Conservation (phyloP, 2,329 filamentous ascomycete genomes). For the Exophiala aquamarina region DNA sequence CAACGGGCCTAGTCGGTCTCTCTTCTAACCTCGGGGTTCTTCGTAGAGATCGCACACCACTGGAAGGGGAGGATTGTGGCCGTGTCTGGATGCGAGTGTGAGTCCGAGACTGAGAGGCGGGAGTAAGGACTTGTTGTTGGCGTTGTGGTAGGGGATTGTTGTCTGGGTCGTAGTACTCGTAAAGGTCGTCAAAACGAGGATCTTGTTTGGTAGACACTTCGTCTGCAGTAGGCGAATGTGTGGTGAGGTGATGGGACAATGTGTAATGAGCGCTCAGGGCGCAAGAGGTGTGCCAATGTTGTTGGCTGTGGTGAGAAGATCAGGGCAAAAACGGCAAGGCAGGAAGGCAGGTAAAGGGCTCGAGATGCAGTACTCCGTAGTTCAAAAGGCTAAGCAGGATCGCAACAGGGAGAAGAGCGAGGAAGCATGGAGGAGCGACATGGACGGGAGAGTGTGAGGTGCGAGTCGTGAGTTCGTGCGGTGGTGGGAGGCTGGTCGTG, state of each 20-base stretch:
- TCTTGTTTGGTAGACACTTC: conserved; percentile 37
- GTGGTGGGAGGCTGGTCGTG: conserved; percentile 15
- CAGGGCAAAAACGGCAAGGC: background rate
- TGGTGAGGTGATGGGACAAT: conserved; percentile 16
- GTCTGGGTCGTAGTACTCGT: conserved; percentile 53
- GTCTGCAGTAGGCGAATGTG: conserved; percentile 22
- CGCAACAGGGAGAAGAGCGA: conserved; percentile 4
- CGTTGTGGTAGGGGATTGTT: conserved; percentile 23
- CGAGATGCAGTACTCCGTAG: conserved; percentile 1
- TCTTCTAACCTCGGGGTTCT: conserved; percentile 54
- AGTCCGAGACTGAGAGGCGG: conserved; percentile 26
- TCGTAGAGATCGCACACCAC: conserved; percentile 53
- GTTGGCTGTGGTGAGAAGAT: background rate
- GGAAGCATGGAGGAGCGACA: conserved; percentile 14
- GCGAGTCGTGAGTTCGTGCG: background rate
- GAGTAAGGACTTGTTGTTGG: conserved; percentile 27
- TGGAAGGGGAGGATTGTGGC: conserved; percentile 52
- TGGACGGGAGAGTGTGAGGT: conserved; percentile 12
- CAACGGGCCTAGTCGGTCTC: conserved; percentile 40
- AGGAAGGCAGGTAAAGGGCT: conserved; percentile 1
- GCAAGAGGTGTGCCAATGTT: conserved; percentile 9
- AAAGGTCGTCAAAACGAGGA: conserved; percentile 50
- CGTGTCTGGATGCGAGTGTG: conserved; percentile 37
- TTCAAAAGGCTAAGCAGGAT: conserved; percentile 15
- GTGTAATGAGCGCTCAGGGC: conserved; percentile 19